These are phyloP conservation scores for Buxus sempervirens DNA, from an alignment of 164 flowering plant species.

Conservation along the genomic window DNA sequence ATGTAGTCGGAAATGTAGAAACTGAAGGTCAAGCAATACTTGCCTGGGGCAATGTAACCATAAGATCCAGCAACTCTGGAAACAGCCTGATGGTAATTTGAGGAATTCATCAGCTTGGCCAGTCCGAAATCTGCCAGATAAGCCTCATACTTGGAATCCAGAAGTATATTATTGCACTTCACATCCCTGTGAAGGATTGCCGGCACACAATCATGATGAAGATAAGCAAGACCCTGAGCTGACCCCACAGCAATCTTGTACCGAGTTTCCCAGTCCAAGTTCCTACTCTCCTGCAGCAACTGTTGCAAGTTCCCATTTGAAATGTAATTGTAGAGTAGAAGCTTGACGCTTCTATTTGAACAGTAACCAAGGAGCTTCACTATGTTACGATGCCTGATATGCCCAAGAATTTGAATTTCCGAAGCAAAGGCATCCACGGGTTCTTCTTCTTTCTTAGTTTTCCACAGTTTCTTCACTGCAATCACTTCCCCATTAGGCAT, in stretches of 20 bases:
- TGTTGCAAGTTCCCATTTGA: slow-evolving; percentile 31
- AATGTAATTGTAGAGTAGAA: slow-evolving; percentile 30
- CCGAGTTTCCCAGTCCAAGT: slow-evolving; percentile 35
- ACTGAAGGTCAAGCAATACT: slow-evolving; percentile 1
- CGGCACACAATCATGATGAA: slow-evolving; percentile 37
- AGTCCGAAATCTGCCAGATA: slow-evolving; percentile 40
- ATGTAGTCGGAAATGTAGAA: background rate
- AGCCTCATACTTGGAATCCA: slow-evolving; percentile 24
- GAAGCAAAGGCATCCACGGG: slow-evolving; percentile 30
- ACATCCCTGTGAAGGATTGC: slow-evolving; percentile 35
- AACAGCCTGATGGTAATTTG: slow-evolving; percentile 27
- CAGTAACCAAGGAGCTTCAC: slow-evolving; percentile 33
- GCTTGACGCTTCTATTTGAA: slow-evolving; percentile 25
- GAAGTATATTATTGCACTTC: slow-evolving; percentile 33
- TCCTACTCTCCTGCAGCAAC: slow-evolving; percentile 24
- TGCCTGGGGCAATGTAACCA: slow-evolving; percentile 44
- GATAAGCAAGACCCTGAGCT: slow-evolving; percentile 37
- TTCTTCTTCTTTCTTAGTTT: background rate
- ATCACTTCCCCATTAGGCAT: background rate
- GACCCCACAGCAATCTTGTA: slow-evolving; percentile 32
- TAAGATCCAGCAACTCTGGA: slow-evolving; percentile 33
- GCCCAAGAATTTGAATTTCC: slow-evolving; percentile 33
- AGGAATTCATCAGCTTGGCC: slow-evolving; percentile 28
- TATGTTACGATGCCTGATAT: slow-evolving; percentile 33
- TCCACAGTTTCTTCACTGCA: background rate